phyloP scores from a whole-genome alignment of 2,329 filamentous ascomycete genomes.

The Ophiostoma montium region DNA sequence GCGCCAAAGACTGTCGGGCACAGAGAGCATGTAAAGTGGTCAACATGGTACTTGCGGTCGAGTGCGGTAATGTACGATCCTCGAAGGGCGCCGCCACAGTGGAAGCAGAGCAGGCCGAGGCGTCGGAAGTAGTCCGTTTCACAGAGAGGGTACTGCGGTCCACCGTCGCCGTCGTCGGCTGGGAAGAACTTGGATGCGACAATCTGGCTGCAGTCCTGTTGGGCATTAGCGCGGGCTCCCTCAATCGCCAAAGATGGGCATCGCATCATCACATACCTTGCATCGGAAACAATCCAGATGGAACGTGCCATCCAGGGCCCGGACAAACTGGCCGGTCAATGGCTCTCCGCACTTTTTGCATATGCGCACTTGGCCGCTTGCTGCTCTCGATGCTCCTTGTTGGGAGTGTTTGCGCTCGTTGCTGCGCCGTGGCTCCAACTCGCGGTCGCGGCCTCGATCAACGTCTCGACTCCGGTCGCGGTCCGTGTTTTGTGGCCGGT shows the following conservation, averaged over 20 bases:
- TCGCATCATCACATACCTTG: conserved; percentile 50
- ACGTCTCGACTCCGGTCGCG: conserved; percentile 18
- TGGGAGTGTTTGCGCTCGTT: conserved; percentile 35
- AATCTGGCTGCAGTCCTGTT: conserved; percentile 85
- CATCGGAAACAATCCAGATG: conserved; percentile 98
- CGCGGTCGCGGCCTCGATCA: conserved; percentile 15
- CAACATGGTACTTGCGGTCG: conserved; percentile 96
- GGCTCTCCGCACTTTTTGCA: conserved; percentile 83
- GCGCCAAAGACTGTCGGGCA: conserved; percentile 97
- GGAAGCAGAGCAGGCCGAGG: conserved; percentile 77
- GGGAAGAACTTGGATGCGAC: conserved; percentile 99
- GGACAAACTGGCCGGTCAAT: conserved; percentile 89
- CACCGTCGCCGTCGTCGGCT: conserved; percentile 76
- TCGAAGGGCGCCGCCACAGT: conserved; percentile 82
- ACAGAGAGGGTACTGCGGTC: conserved; percentile 83
- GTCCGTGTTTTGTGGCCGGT: conserved; percentile 16
- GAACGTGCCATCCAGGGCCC: conserved; percentile 83
- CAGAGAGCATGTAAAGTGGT: conserved; percentile 96
- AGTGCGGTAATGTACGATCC: conserved; percentile 97
- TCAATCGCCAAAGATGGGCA: neutral
- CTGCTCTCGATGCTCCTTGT: conserved; percentile 33
- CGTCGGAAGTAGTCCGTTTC: conserved; percentile 96
- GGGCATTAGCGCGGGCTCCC: conserved; percentile 27
- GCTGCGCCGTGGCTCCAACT: conserved; percentile 36
- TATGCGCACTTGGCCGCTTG: conserved; percentile 46